phyloP scores from a whole-genome alignment of 2,329 filamentous ascomycete species.

The Pseudomassariella vexata region DNA sequence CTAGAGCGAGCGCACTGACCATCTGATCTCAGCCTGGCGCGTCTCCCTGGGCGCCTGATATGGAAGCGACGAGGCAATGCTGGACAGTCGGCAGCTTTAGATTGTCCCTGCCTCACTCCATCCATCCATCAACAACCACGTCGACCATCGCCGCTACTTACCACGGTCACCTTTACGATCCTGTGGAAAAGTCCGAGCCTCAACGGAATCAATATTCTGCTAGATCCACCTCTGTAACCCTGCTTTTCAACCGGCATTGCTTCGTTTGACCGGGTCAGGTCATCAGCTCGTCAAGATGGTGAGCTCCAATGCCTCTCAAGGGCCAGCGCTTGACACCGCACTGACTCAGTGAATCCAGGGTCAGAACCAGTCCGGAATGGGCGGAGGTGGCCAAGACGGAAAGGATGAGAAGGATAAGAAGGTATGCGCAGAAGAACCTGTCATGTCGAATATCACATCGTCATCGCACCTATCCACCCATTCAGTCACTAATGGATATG shows the following conservation, averaged over 20 bases:
- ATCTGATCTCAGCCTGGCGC: slow-evolving; percentile 6
- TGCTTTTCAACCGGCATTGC: too few species aligned
- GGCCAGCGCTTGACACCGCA: background rate
- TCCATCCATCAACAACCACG: slow-evolving; percentile 1
- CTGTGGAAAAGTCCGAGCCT: too few species aligned
- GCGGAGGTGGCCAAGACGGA: slow-evolving; percentile 67
- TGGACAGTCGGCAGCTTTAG: too few species aligned
- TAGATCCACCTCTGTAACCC: too few species aligned
- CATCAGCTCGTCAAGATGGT: slow-evolving; percentile 6
- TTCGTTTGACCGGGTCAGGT: too few species aligned
- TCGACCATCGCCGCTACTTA: too few species aligned
- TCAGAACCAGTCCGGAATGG: slow-evolving; percentile 84
- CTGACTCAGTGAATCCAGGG: slow-evolving; percentile 44
- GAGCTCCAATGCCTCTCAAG: background rate
- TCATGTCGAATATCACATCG: background rate
- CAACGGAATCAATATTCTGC: too few species aligned
- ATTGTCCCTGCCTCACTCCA: too few species aligned
- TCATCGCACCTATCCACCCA: slow-evolving; percentile 1
- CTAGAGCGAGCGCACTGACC: too few species aligned
- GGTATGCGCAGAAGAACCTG: slow-evolving; percentile 41
- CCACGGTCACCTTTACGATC: too few species aligned
- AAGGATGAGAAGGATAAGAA: slow-evolving; percentile 92
- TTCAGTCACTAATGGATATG: background rate
- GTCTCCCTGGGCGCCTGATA: slow-evolving; percentile 5
- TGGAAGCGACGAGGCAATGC: slow-evolving; percentile 1